phyloP scores from a whole-genome alignment of 2,329 filamentous ascomycete genomes.

The Penicillium janthinellum region DNA sequence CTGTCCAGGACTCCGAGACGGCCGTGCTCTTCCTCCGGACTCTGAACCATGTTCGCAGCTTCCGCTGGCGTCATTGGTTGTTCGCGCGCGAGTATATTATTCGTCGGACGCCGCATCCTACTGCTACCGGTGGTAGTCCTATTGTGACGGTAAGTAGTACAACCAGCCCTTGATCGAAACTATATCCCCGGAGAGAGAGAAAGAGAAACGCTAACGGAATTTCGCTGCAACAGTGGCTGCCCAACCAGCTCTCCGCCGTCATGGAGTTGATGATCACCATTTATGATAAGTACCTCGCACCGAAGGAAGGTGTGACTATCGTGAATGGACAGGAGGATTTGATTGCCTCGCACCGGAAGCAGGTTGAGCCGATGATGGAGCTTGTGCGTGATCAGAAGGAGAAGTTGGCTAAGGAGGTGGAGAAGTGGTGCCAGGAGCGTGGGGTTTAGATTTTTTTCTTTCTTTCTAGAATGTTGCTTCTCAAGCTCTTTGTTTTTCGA shows the following conservation, averaged over 20 bases:
- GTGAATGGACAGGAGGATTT: constrained; percentile 20
- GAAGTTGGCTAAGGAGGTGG: constrained; percentile 45
- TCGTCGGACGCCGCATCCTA: constrained; percentile 48
- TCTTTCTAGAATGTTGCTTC: background rate
- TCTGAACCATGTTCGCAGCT: constrained; percentile 51
- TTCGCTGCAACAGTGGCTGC: constrained; percentile 43
- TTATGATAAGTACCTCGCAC: constrained; percentile 43
- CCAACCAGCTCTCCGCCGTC: constrained; percentile 52
- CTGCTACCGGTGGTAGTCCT: constrained; percentile 52
- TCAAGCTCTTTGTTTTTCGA: background rate
- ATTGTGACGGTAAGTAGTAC: constrained; percentile 47
- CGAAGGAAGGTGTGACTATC: constrained; percentile 29
- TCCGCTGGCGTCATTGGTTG: constrained; percentile 54
- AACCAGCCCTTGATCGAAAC: no score
- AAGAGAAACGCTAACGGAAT: background rate
- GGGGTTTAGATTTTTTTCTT: constrained; percentile 33
- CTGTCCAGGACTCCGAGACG: constrained; percentile 42
- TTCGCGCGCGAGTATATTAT: constrained; percentile 54
- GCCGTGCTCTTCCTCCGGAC: constrained; percentile 48
- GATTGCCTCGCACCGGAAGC: constrained; percentile 37
- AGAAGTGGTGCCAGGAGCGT: constrained; percentile 50
- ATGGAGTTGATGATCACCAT: constrained; percentile 53
- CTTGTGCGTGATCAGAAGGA: constrained; percentile 37
- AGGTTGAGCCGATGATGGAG: constrained; percentile 43
- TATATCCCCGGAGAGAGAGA: background rate